phyloP scores from a whole-genome alignment of 164 flowering plant genomes.

The Pachysandra terminalis region DNA sequence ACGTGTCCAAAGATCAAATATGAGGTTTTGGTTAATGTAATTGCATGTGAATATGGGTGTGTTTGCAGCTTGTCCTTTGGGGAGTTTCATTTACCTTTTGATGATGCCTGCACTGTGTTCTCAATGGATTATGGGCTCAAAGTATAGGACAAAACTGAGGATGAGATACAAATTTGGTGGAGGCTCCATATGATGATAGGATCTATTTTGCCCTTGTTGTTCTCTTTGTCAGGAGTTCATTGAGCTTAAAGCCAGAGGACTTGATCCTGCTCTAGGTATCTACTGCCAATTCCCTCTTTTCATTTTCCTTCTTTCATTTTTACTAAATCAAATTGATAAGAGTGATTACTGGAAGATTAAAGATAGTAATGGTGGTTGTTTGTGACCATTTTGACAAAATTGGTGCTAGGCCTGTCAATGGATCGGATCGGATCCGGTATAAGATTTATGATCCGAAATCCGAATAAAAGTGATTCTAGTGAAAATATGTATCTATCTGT shows the following conservation, averaged over 20 bases:
- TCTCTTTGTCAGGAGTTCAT: conserved; percentile 48
- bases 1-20: neutral
- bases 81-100: conserved; percentile 34
- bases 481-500: too few relatives aligned
- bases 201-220: conserved; percentile 43
- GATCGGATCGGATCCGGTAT: too few relatives aligned
- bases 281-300: neutral
- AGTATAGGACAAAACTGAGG: conserved; percentile 44
- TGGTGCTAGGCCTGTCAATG: too few relatives aligned
- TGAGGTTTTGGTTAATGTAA: neutral
- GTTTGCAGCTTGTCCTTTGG: conserved; percentile 42
- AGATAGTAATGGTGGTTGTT: too few relatives aligned
- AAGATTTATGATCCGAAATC: too few relatives aligned
- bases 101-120: conserved; percentile 39
- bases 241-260: conserved; percentile 30
- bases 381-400: too few relatives aligned
- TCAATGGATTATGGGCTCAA: conserved; percentile 43
- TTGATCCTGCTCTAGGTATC: conserved; percentile 38
- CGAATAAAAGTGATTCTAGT: neutral
- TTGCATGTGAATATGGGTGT: too few relatives aligned
- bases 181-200: conserved; percentile 43
- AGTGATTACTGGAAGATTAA: neutral
- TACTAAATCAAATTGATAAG: neutral
- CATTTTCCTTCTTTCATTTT: neutral
- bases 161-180: conserved; percentile 40